Evolutionary conservation across 306 rosid species (phyloP).

Genomic region (Aeschynomene evenia): DNA sequence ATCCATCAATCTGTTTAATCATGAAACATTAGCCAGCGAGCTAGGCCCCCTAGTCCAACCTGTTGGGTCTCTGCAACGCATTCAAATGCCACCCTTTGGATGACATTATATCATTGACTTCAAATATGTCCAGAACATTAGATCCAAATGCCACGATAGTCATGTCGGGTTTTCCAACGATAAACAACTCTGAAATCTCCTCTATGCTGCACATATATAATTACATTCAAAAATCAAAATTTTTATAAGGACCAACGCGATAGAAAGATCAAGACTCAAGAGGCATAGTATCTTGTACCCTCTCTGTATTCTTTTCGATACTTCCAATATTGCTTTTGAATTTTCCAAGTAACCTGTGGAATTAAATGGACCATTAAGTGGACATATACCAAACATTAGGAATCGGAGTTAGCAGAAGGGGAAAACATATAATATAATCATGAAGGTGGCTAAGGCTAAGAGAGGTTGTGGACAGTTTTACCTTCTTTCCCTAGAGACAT

Average conservation of each 20-base stretch:
- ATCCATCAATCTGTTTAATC: conserved; percentile 9
- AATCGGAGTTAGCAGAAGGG: conserved; percentile 15
- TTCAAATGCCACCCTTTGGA: conserved; percentile 99
- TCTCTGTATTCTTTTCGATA: conserved; percentile 62
- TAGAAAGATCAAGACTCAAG: not conserved
- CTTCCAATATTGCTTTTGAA: conserved; percentile 81
- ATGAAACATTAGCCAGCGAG: not conserved
- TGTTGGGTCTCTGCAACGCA: conserved; percentile 94
- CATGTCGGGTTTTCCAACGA: conserved; percentile 89
- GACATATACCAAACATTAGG: conserved; percentile 20
- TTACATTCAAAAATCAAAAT: conserved; percentile 3
- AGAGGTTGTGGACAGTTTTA: conserved; percentile 15
- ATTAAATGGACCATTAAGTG: conserved; percentile 28
- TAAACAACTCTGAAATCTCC: conserved; percentile 73
- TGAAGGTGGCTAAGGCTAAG: conserved; percentile 5
- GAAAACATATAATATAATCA: conserved; percentile 2
- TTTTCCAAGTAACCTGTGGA: conserved; percentile 79
- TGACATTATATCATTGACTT: conserved; percentile 86
- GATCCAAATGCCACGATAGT: conserved; percentile 88
- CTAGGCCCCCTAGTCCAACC: conserved; percentile 39
- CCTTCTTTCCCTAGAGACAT: conserved; percentile 91
- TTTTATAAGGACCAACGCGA: conserved; percentile 3
- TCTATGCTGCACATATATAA: conserved; percentile 55
- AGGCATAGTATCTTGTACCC: conserved; percentile 46
- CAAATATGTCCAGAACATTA: conserved; percentile 76